Conservation (phyloP, 208 protist genomes). For the Acanthamoeba polyphaga region DNA sequence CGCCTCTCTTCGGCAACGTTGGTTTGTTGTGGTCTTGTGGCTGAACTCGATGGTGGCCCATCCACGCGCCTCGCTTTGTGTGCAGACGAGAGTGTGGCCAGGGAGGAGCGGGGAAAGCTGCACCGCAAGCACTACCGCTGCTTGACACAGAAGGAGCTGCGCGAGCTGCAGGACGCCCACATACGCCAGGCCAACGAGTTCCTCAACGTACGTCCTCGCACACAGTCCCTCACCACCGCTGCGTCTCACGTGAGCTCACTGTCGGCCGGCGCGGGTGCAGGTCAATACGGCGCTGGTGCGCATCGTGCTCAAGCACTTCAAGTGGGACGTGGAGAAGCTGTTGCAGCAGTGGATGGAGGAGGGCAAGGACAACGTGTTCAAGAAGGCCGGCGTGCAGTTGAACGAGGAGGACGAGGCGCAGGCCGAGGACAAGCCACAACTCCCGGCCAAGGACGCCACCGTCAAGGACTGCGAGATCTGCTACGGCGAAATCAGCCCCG, state of each 20-base stretch:
- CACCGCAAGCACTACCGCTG: slow-evolving; percentile 65
- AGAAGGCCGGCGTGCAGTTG: slow-evolving; percentile 46
- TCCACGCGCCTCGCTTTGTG: not conserved
- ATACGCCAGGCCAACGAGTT: slow-evolving; percentile 66
- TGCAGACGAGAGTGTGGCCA: not conserved
- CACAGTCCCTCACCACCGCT: not conserved
- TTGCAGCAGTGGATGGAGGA: slow-evolving; percentile 57
- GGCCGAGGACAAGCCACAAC: not conserved
- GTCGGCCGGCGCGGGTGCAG: not conserved
- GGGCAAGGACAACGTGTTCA: slow-evolving; percentile 48
- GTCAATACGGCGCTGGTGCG: slow-evolving; percentile 49
- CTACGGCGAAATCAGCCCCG: slow-evolving; percentile 31
- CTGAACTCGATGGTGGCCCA: not conserved
- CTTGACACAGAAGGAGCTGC: slow-evolving; percentile 27
- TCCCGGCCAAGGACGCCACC: not conserved
- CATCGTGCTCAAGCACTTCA: slow-evolving; percentile 66
- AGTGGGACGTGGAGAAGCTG: slow-evolving; percentile 68
- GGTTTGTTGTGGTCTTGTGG: no score
- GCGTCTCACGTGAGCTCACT: not conserved
- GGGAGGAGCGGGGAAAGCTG: not conserved
- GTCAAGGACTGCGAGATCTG: slow-evolving; percentile 63
- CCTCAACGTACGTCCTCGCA: slow-evolving; percentile 12
- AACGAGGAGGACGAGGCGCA: not conserved
- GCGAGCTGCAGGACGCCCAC: slow-evolving; percentile 24
- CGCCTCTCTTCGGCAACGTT: not conserved